These are phyloP conservation scores for Fomitopsis betulina DNA, from an alignment of 1,284 basidiomycete genomes.

Conservation along the genomic window DNA sequence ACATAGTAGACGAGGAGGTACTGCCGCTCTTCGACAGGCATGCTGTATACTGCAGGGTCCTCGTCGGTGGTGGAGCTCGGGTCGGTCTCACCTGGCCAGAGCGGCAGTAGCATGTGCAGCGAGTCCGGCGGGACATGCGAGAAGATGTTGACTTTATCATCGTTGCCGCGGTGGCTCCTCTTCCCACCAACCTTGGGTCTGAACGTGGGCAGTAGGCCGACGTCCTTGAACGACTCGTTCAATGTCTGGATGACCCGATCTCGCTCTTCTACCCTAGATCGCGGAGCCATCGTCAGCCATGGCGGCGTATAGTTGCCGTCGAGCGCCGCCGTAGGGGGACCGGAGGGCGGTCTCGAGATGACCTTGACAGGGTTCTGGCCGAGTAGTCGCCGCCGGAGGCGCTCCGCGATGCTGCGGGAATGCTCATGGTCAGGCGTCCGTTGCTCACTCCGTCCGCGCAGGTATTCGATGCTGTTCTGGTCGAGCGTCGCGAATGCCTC, in stretches of 20 bases:
- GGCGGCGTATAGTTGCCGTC: slow-evolving; percentile 43
- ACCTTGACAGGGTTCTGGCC: slow-evolving; percentile 17
- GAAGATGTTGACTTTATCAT: slow-evolving; percentile 43
- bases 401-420: slow-evolving; percentile 15
- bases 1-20: slow-evolving; percentile 75
- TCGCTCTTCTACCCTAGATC: slow-evolving; percentile 60
- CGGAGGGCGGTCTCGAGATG: slow-evolving; percentile 15
- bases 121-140: slow-evolving; percentile 59
- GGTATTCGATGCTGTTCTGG: slow-evolving; percentile 49
- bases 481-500: slow-evolving; percentile 73
- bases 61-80: slow-evolving; percentile 25
- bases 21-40: slow-evolving; percentile 50
- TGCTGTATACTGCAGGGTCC: slow-evolving; percentile 30
- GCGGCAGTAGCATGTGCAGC: slow-evolving; percentile 76
- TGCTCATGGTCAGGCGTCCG: slow-evolving; percentile 23
- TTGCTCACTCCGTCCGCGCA: slow-evolving; percentile 31
- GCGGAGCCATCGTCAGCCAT: slow-evolving; percentile 62
- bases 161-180: slow-evolving; percentile 27
- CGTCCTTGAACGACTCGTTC: slow-evolving; percentile 72
- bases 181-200: slow-evolving; percentile 22
- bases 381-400: slow-evolving; percentile 20
- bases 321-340: slow-evolving; percentile 15
- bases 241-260: slow-evolving; percentile 64
- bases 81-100: slow-evolving; percentile 76
- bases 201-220: slow-evolving; percentile 65